Evolutionary conservation across 2,329 filamentous ascomycete genomes (phyloP).

Genomic region (Aspergillus ibericus): DNA sequence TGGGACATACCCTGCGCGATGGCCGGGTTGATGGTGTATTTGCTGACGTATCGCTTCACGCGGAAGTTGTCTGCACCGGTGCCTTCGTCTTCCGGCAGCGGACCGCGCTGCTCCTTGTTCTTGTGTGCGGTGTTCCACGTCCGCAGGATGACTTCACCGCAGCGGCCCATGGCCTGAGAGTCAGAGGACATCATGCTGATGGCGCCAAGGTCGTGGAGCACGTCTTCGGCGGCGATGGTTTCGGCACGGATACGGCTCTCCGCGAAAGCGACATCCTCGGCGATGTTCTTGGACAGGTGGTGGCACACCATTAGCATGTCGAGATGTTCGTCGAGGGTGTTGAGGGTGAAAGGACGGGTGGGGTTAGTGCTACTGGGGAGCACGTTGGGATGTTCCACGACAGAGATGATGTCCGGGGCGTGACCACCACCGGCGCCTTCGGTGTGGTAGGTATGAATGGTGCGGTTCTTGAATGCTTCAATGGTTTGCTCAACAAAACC

Average conservation of each 20-base stretch:
- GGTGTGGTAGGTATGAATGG: constrained; percentile 96
- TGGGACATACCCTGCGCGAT: constrained; percentile 88
- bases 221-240: constrained; percentile 95
- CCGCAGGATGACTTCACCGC: constrained; percentile 86
- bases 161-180: constrained; percentile 94
- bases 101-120: constrained; percentile 84
- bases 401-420: constrained; percentile 91
- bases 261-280: constrained; percentile 93
- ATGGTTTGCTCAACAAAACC: constrained; percentile 96
- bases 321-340: constrained; percentile 93
- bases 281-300: constrained; percentile 86
- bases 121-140: constrained; percentile 98
- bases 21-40: constrained; percentile 95
- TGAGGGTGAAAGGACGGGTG: constrained; percentile 83
- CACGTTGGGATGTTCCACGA: constrained; percentile 85
- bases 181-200: constrained; percentile 98
- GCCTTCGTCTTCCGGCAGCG: constrained; percentile 72
- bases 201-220: constrained; percentile 89
- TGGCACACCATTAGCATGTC: constrained; percentile 99
- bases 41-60: constrained; percentile 89
- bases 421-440: constrained; percentile 94
- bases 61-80: constrained; percentile 84
- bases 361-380: constrained; percentile 90
- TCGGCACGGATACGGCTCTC: constrained; percentile 92
- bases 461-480: constrained; percentile 77